Conservation (phyloP, 768 basidiomycete species). For the Xerocomellus chrysenteron region DNA sequence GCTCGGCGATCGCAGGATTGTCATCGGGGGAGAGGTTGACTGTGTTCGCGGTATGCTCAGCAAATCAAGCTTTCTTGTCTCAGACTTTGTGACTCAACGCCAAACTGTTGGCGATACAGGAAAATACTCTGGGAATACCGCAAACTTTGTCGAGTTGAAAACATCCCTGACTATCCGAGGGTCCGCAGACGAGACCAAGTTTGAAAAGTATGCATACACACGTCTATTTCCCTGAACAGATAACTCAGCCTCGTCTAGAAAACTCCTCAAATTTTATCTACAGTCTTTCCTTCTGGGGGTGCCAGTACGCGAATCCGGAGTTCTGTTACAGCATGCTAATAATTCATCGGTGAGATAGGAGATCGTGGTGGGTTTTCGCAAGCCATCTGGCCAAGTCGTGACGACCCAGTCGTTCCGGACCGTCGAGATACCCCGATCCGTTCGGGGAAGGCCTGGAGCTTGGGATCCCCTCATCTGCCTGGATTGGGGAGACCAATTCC, state of each 20-base stretch:
- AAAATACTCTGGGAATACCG: slow-evolving; percentile 56
- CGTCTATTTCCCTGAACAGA: neutral
- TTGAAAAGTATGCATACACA: slow-evolving; percentile 63
- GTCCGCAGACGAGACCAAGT: slow-evolving; percentile 61
- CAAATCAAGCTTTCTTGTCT: neutral
- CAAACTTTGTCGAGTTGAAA: slow-evolving; percentile 83
- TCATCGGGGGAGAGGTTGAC: slow-evolving; percentile 91
- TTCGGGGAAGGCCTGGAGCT: slow-evolving; percentile 67
- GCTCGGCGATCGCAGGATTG: slow-evolving; percentile 63
- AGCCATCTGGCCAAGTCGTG: slow-evolving; percentile 64
- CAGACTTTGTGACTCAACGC: neutral
- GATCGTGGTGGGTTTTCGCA: slow-evolving; percentile 86
- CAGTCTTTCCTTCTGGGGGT: slow-evolving; percentile 91
- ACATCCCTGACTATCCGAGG: slow-evolving; percentile 74
- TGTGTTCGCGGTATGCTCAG: slow-evolving; percentile 67
- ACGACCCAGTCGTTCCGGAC: slow-evolving; percentile 76
- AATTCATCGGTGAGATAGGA: slow-evolving; percentile 45
- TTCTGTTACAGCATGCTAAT: neutral
- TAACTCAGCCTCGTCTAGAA: slow-evolving; percentile 45
- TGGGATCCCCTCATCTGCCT: slow-evolving; percentile 81
- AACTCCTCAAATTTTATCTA: slow-evolving; percentile 89
- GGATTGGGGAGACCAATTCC: slow-evolving; percentile 65
- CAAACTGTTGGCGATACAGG: slow-evolving; percentile 38
- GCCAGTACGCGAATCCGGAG: slow-evolving; percentile 51
- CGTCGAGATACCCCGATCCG: slow-evolving; percentile 71